A percentile compares a stretch with the other conserved stretches of the same genome.
Evolutionary conservation across 805 yeast species (phyloP).

Genomic region (Blastobotrys attinorum): DNA sequence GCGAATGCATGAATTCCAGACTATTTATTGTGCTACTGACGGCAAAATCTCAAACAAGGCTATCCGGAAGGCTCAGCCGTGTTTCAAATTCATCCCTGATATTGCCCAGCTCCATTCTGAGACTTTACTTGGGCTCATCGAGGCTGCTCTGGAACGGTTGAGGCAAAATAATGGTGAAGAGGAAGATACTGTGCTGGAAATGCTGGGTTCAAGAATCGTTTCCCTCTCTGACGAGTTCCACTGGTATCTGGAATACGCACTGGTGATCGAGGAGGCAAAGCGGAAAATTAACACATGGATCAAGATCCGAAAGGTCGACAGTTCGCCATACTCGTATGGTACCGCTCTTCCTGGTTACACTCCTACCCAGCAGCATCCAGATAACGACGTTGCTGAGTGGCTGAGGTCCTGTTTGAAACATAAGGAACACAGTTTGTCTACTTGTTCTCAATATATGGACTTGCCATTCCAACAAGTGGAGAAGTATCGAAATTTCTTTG

Average conservation of each 20-base stretch:
- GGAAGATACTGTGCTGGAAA: slow-evolving; percentile 8
- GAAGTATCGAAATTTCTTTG: slow-evolving; percentile 13
- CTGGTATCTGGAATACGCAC: slow-evolving; percentile 16
- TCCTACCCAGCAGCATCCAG: slow-evolving; percentile 8
- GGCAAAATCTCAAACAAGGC: slow-evolving; percentile 1
- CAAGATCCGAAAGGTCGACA: slow-evolving; percentile 3
- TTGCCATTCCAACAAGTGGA: slow-evolving; percentile 17
- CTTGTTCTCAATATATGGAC: slow-evolving; percentile 15
- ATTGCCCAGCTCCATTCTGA: slow-evolving; percentile 16
- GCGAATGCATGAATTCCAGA: slow-evolving; percentile 11
- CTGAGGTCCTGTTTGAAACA: slow-evolving; percentile 7
- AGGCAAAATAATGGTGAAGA: neutral
- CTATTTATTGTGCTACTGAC: slow-evolving; percentile 11
- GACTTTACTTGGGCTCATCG: slow-evolving; percentile 11
- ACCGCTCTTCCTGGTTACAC: slow-evolving; percentile 1
- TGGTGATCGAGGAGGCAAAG: slow-evolving; percentile 10
- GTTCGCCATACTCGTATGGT: slow-evolving; percentile 3
- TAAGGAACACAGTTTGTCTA: slow-evolving; percentile 12
- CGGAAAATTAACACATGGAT: slow-evolving; percentile 10
- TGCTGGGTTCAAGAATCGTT: slow-evolving; percentile 4
- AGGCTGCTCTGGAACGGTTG: slow-evolving; percentile 9
- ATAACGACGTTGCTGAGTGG: slow-evolving; percentile 18
- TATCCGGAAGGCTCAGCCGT: slow-evolving; percentile 8
- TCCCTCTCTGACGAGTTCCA: slow-evolving; percentile 8
- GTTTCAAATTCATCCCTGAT: slow-evolving; percentile 19